Base-by-base conservation (phyloP, 225 moss, liverwort and hornwort genomes). In the Anthoceros angustus region DNA sequence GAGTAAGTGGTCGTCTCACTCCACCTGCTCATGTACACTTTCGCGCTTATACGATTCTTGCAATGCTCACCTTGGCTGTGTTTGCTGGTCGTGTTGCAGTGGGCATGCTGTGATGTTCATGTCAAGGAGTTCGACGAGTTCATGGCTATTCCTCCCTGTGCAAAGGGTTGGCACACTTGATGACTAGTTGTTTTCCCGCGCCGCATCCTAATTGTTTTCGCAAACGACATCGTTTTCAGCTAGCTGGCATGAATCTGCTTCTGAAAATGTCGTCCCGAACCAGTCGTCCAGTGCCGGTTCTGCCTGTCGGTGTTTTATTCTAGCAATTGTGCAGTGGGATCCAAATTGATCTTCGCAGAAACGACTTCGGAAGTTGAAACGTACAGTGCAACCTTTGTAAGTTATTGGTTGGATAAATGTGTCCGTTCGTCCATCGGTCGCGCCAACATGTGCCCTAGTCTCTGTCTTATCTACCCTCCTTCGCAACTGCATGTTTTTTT, bases 41-140 rank as follows among this genome's bases (percentile, higher is more conserved):
- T 66, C n/a, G 0, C 10, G 12, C 24, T 7, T 12, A 42, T 42
- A 15, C 6, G 42, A n/a, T 10, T 26, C 20, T 5, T 9, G 38
- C 38, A 43, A 15, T 14, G 16, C 20, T 67, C 46, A 42, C 21
- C 43, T 42, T 41, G 38, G 20, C 9, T 21, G 18, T 39, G 39
- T 66, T 9, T 42, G 72, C 55, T 42, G 15, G 21, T 43, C 10
- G 64, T 69, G 32, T 39, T 72, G 76, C 86, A 95, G 94, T 95
- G 94, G 94, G 70, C 72, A 64, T 95, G 94, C 73, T 95, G 94
- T 71, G 85, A 90, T 45, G 73, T 83, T 43, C 88, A 88, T 42
- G 90, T 86, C 69, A 90, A 83, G 70, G 94, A 95, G 64, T 95
- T 95, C 63, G 88, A 95, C 21, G 94, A 95, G 78, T 95, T 95